Evolutionary conservation across 129 eudicot genomes (phyloP).

Genomic region (Solidago caesia): DNA sequence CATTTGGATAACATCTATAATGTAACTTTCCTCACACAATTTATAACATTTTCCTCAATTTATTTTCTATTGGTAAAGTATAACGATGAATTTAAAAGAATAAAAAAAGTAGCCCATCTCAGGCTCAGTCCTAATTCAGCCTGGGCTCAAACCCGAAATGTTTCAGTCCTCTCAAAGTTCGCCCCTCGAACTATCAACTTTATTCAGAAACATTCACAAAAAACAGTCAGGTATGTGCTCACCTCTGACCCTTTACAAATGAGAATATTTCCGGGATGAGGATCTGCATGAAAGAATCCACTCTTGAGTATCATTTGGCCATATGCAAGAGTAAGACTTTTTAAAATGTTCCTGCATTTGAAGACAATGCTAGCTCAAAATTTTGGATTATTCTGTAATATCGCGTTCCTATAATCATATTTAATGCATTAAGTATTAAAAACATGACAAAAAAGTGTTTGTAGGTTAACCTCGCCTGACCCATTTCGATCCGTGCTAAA

Average conservation of each 20-base stretch:
- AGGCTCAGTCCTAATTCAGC: too few species aligned
- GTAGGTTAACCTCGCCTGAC: background rate
- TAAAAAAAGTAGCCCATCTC: too few species aligned
- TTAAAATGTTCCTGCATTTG: slow-evolving; percentile 72
- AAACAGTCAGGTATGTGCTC: slow-evolving; percentile 14
- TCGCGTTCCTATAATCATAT: too few species aligned
- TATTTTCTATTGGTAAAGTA: too few species aligned
- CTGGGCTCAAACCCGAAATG: too few species aligned
- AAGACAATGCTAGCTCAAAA: slow-evolving; percentile 2
- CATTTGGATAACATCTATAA: background rate
- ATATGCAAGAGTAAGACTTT: slow-evolving; percentile 83
- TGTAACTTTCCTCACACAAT: background rate
- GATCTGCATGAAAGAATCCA: slow-evolving; percentile 99
- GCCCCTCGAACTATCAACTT: background rate
- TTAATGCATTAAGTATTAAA: background rate
- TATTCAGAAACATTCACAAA: background rate
- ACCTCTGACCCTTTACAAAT: slow-evolving; percentile 90
- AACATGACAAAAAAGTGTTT: background rate
- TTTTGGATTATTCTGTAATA: background rate
- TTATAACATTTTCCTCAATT: background rate
- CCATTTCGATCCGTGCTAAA: background rate
- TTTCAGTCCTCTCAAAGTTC: background rate
- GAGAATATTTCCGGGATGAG: slow-evolving; percentile 96
- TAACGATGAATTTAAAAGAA: too few species aligned
- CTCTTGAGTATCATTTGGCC: slow-evolving; percentile 98